A percentile compares a stretch with the other conserved stretches of the same genome.
These are phyloP conservation scores for Patellaria atrata DNA, from an alignment of 495 filamentous ascomycete genomes.

Conservation along the genomic window DNA sequence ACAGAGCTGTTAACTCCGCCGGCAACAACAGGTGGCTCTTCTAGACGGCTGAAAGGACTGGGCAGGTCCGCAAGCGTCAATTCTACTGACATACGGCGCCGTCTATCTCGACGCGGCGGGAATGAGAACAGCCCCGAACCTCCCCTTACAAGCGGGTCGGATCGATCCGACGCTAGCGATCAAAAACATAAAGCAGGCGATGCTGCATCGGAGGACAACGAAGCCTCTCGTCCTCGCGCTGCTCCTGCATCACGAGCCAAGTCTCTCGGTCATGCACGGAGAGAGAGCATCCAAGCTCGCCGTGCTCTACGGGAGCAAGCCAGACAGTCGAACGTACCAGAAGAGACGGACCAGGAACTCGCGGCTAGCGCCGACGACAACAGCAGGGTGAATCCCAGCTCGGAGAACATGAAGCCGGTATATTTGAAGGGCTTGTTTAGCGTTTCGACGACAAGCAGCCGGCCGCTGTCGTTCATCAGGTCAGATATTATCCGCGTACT, in stretches of 20 bases:
- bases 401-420: conserved; percentile 72
- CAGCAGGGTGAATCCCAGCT: conserved; percentile 35
- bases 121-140: conserved; percentile 43
- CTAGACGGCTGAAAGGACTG: conserved; percentile 48
- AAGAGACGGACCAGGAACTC: conserved; percentile 60
- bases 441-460: conserved; percentile 89
- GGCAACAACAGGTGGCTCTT: conserved; percentile 38
- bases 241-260: conserved; percentile 66
- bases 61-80: conserved; percentile 78
- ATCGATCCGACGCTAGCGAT: conserved; percentile 42
- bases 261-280: conserved; percentile 76
- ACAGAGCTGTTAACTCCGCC: conserved; percentile 61
- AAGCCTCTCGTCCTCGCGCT: conserved; percentile 31
- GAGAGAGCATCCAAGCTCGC: conserved; percentile 81
- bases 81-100: conserved; percentile 58
- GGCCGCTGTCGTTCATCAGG: conserved; percentile 70
- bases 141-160: conserved; percentile 64
- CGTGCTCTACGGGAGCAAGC: conserved; percentile 52
- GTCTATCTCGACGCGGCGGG: conserved; percentile 43
- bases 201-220: conserved; percentile 30
- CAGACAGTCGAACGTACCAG: conserved; percentile 56
- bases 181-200: conserved; percentile 30
- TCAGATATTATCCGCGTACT: conserved; percentile 86
- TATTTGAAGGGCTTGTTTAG: conserved; percentile 97
- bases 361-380: conserved; percentile 27